Evolutionary conservation across 768 basidiomycete species (phyloP), one percentile per base, ranked within the genome.

Genomic region (Boletus reticuloceps): DNA sequence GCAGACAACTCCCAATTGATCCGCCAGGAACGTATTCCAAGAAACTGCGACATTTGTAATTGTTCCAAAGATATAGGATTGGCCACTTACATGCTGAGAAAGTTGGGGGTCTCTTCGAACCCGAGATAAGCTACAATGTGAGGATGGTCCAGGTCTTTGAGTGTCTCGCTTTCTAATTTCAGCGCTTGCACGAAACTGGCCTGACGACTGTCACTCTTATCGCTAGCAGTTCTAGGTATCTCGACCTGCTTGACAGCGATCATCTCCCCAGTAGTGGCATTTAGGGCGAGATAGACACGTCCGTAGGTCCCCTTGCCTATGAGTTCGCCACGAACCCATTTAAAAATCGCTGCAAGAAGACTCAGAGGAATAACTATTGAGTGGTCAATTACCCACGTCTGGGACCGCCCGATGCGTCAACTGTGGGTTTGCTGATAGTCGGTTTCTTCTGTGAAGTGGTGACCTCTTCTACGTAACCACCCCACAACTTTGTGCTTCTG

Each of bases 161-260:
- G 77, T 5, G 94, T 93, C 74, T 97, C 94, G 67, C 94, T 97
- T 77, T 98, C 97, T 64, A 91, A 79, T 71, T 96, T 94, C 58
- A 98, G 75, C 1, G 95, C 94, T 63, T 94, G 89, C 55, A 99
- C 91, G 58, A 95, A 86, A 29, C 83, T 83, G 51, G 82, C 76
- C 63, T 96, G 94, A 32, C 94, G 82, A 17, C 82, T 79, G 71
- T 98, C 94, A 59, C 84, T 89, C 71, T 89, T 91, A 74, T 99
- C 97, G 64, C 90, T 93, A 17, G 86, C 84, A 9, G 94, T 95
- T 48, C 85, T 84, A 2, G 97, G 96, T 54, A 95, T 82, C 70
- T 98, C 97, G 45, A 99, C 97, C 73, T 98, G 97, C 73, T 99
- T 99, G 60, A 99, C 97, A 17, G 97, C 97, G 64, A 98, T 94